A percentile compares a stretch with the other conserved stretches of the same genome.
These are phyloP conservation scores for Salmacisia buchloeana DNA, from an alignment of 1,284 basidiomycete genomes.

Conservation along the genomic window DNA sequence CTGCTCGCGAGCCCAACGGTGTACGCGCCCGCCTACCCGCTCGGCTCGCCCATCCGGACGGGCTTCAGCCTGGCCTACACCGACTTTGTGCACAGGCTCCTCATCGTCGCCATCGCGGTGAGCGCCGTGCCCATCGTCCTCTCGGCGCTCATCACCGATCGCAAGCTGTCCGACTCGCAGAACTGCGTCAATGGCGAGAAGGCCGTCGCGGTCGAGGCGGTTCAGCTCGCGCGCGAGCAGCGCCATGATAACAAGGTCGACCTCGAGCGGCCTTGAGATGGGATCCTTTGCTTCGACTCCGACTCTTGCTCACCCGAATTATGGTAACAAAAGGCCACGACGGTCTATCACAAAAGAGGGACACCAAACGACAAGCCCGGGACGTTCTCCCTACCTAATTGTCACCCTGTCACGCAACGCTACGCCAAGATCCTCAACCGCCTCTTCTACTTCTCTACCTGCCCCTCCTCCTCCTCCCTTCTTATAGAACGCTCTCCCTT, in stretches of 20 bases:
- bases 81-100: conserved; percentile 33
- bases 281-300: not conserved
- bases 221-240: not conserved
- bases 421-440: too few species aligned
- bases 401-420: too few species aligned
- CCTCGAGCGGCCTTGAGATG: not conserved
- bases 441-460: too few species aligned
- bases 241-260: not conserved
- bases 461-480: too few species aligned
- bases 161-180: conserved; percentile 39
- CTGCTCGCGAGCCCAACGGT: conserved; percentile 20
- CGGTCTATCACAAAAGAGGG: too few species aligned
- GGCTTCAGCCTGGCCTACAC: conserved; percentile 41
- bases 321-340: too few species aligned
- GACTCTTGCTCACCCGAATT: not conserved
- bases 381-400: too few species aligned
- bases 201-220: conserved; percentile 15
- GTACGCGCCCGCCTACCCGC: conserved; percentile 18
- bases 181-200: conserved; percentile 46
- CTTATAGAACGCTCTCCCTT: too few species aligned
- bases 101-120: conserved; percentile 39
- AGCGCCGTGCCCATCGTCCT: conserved; percentile 35
- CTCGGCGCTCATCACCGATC: conserved; percentile 31
- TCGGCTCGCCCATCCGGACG: conserved; percentile 25
- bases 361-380: too few species aligned